These are phyloP conservation scores for Claviceps purpurea DNA, from an alignment of 2,329 filamentous ascomycete species.

Conservation along the genomic window DNA sequence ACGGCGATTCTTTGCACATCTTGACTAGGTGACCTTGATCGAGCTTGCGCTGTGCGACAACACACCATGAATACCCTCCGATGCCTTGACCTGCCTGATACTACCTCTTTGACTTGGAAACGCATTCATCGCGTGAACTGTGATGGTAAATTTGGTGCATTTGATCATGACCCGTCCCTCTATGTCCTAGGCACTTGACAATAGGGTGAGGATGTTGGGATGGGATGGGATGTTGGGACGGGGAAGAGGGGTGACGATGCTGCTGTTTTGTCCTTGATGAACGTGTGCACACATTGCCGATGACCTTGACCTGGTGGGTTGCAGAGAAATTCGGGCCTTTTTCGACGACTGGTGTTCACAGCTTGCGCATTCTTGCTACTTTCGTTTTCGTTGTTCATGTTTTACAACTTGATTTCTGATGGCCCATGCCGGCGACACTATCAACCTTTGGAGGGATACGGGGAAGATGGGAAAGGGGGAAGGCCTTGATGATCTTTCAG, in stretches of 20 bases:
- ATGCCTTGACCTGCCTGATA: conserved; percentile 22
- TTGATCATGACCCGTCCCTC: conserved; percentile 4
- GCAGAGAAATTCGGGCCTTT: not conserved
- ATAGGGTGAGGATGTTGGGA: not conserved
- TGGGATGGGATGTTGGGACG: no score
- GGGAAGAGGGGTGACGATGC: not conserved
- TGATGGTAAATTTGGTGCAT: conserved; percentile 15
- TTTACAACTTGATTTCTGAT: not conserved
- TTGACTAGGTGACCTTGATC: conserved; percentile 22
- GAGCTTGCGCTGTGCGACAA: conserved; percentile 10
- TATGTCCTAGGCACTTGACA: not conserved
- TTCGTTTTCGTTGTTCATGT: not conserved
- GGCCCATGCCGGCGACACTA: not conserved
- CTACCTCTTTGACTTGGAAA: conserved; percentile 14
- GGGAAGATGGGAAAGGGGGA: not conserved
- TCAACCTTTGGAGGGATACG: not conserved
- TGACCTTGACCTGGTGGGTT: conserved; percentile 1
- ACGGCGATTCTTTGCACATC: conserved; percentile 7
- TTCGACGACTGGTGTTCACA: not conserved
- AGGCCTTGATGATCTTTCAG: not conserved
- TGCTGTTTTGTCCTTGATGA: conserved; percentile 3
- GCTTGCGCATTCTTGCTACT: not conserved
- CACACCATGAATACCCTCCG: conserved; percentile 9
- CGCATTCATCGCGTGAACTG: conserved; percentile 12
- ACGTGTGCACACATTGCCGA: not conserved